Conservation (phyloP, 139 green algal genomes). For the Coelastrella sp. region DNA sequence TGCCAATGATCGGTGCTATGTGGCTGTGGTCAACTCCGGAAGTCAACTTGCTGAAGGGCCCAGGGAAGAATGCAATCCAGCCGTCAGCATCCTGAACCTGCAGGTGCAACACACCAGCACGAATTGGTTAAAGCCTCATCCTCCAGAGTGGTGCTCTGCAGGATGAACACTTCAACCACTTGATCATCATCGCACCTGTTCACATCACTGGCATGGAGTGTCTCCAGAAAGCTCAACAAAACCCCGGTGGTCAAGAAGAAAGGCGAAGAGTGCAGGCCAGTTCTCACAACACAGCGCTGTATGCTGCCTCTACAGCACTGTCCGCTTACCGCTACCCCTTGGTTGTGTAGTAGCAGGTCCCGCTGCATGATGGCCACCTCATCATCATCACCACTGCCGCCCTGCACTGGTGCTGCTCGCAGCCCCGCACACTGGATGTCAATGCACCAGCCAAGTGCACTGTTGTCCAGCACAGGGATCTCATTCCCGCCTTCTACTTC, state of each 20-base stretch:
- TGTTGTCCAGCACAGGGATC: conserved; percentile 87
- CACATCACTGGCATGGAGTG: no score
- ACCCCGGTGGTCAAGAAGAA: not conserved
- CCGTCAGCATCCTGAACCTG: conserved; percentile 73
- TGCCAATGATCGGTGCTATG: conserved; percentile 80
- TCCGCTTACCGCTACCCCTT: not conserved
- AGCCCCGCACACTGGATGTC: conserved; percentile 59
- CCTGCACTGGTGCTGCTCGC: conserved; percentile 35
- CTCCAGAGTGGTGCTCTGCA: no score
- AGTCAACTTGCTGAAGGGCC: conserved; percentile 51
- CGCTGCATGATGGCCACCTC: not conserved
- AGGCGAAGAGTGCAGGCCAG: not conserved
- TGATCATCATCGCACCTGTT: not conserved
- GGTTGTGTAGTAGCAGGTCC: not conserved
- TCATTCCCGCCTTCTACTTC: conserved; percentile 78
- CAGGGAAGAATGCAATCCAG: conserved; percentile 85
- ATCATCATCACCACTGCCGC: not conserved
- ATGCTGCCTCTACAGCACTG: not conserved
- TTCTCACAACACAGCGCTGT: no score
- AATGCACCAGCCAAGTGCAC: conserved; percentile 72
- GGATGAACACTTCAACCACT: no score
- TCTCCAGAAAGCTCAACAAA: not conserved
- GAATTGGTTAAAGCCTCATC: not conserved
- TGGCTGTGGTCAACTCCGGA: conserved; percentile 77
- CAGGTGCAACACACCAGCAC: not conserved